Base-by-base conservation (phyloP, 345 rosid species). In the Lepidium sativum region DNA sequence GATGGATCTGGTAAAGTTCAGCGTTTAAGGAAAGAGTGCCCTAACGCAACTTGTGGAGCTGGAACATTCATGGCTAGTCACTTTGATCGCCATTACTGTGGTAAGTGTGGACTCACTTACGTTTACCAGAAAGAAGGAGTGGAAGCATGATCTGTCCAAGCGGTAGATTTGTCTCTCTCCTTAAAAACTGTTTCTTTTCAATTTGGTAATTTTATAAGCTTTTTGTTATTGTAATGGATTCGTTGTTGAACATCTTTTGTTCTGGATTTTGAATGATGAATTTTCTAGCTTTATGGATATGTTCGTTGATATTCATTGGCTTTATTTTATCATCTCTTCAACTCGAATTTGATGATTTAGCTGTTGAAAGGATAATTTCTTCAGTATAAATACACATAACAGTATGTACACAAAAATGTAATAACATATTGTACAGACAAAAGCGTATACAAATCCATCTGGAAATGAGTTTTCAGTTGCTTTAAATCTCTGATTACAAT, bases 51-150 rank as follows among this genome's bases (percentile, higher is more conserved):
- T 8, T 74, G 77, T 11, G 77, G 77, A 9, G 77, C 77, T 4
- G 77, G 77, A 6, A 74, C 73, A 8, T 74, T 74, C 49, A 74
- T 74, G 73, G 77, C 77, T 4, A 74, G 72, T 54, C 77, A 74
- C 13, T 54, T 74, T 14, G 77, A 74, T 49, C 72, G 77, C 12
- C 77, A 74, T 50, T 74, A 74, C 65, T 74, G 77, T 10, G 77
- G 77, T 21, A 74, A 74, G 69, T 74, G 77, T 68, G 77, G 77
- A 0, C 73, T 74, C 13, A 74, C 77, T 3, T 74, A 74, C 13
- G 69, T 68, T 4, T 74, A 74, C 60, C 69, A 74, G 73, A 68
- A 67, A 25, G 73, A 68, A 2, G 77, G 65, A 13, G 59, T 18
- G 2, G 77, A 54, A 6, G 77, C 41, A 8, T 70, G 75, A 70